Evolutionary conservation across 768 basidiomycete species (phyloP), one percentile per base, ranked within the genome.

Genomic region (Leccinum subgranulosum): DNA sequence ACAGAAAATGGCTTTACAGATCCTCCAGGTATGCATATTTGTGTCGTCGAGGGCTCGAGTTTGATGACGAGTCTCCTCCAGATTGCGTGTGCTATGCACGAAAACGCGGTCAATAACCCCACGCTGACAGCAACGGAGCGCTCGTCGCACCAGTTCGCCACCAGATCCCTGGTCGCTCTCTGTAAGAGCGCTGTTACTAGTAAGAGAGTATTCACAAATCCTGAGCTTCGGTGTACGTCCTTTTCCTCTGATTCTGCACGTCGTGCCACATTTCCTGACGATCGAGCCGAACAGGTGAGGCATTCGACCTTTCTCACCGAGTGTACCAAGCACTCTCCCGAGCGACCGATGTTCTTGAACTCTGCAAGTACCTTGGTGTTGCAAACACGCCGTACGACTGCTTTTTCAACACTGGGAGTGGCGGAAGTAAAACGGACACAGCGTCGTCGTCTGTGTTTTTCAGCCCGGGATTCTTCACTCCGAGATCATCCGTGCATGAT

Each of bases 1-100:
- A 36, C 69, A 66, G 47, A 27, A 54, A 36, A 17, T 4, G 49
- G 68, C 66, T 11, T 8, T 69, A 12, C 48, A 66, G 14, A 52
- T 48, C 9, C 56, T 70, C 28, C 64, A 70, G 53, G 68, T 66
- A 55, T 21, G 60, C 41, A 28, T 4, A 6, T 49, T 43, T 9
- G 14, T 17, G 19, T n/a, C 21, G 17, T 19, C 7, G 43, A 29
- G 39, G 28, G 34, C 17, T 10, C 10, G 14, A 47, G 7, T 36
- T 49, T 64, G 21, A 61, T 43, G 12, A 53, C 11, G 31, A 31
- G 15, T 19, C 41, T 19, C 21, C 6, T 46, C 34, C 51, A 68
- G 66, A 25, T 67, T 36, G 66, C 67, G 3, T 58, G 55, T 36
- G 65, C 65, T 5, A 56, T 68, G 67, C 67, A 67, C 8, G 60